Conservation (phyloP, 345 rosid species). For the Laguncularia racemosa region DNA sequence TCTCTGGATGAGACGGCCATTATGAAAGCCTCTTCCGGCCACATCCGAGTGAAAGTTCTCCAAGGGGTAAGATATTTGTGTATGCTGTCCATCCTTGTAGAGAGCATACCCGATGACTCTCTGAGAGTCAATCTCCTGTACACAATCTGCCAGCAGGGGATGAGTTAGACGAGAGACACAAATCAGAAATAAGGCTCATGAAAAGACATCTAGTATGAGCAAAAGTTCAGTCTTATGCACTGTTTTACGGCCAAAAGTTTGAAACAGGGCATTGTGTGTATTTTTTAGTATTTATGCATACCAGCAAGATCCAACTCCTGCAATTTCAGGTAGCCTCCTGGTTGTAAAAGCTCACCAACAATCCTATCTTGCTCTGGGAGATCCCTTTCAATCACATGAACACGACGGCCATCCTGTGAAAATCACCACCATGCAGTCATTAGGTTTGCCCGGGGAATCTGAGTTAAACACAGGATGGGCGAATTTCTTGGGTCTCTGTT, state of each 20-base stretch:
- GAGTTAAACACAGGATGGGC: neutral
- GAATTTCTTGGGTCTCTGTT: too few relatives aligned
- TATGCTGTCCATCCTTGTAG: conserved; percentile 32
- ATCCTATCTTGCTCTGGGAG: conserved; percentile 43
- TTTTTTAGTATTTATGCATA: conserved; percentile 4
- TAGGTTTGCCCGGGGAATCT: too few relatives aligned
- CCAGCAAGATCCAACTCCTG: conserved; percentile 49
- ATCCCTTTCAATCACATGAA: conserved; percentile 57
- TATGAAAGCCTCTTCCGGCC: conserved; percentile 42
- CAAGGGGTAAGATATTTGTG: conserved; percentile 32
- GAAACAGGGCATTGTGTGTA: too few relatives aligned
- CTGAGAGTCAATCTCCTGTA: conserved; percentile 39
- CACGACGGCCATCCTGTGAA: conserved; percentile 43
- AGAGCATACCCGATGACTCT: conserved; percentile 35
- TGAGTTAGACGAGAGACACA: neutral
- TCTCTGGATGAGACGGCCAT: conserved; percentile 43
- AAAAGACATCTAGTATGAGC: too few relatives aligned
- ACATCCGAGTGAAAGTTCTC: conserved; percentile 27
- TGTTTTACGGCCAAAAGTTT: too few relatives aligned
- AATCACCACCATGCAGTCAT: neutral
- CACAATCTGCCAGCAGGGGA: conserved; percentile 28
- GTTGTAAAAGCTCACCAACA: conserved; percentile 59
- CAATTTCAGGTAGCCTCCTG: conserved; percentile 54
- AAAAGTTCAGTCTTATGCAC: too few relatives aligned
- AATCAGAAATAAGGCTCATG: too few relatives aligned